Evolutionary conservation across 305 asterid genomes (phyloP).

Genomic region (Fraxinus greggii): DNA sequence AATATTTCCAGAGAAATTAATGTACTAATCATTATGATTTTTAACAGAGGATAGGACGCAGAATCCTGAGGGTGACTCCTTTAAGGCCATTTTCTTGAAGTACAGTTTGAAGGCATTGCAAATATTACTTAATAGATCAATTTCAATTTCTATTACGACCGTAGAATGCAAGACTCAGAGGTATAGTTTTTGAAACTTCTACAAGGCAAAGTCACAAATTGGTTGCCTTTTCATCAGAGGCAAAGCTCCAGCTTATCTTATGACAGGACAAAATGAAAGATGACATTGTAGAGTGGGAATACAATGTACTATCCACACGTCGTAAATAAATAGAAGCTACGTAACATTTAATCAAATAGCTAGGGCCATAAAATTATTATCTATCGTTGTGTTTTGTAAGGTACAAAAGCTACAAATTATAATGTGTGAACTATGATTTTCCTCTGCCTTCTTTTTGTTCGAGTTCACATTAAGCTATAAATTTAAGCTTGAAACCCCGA

Average conservation of each 20-base stretch:
- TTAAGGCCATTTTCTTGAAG: background rate
- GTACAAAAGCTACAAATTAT: background rate
- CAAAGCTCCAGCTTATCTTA: background rate
- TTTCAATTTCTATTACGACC: conserved; percentile 9
- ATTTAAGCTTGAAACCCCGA: background rate
- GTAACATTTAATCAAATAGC: background rate
- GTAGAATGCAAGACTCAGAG: background rate
- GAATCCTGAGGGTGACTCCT: background rate
- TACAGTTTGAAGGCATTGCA: background rate
- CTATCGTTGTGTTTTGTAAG: background rate
- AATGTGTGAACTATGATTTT: background rate
- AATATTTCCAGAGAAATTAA: background rate
- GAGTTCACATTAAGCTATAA: background rate
- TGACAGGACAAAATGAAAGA: background rate
- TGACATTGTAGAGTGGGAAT: conserved; percentile 1
- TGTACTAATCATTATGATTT: background rate
- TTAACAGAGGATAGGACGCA: background rate
- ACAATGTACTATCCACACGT: background rate
- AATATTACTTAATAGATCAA: conserved; percentile 14
- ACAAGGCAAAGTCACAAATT: background rate
- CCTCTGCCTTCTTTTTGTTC: background rate
- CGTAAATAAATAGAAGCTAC: background rate
- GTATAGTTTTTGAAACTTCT: background rate
- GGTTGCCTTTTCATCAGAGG: background rate
- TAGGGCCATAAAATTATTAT: background rate